phyloP scores from a whole-genome alignment of 495 filamentous ascomycete species.

The Hypoxylon crocopeplum region DNA sequence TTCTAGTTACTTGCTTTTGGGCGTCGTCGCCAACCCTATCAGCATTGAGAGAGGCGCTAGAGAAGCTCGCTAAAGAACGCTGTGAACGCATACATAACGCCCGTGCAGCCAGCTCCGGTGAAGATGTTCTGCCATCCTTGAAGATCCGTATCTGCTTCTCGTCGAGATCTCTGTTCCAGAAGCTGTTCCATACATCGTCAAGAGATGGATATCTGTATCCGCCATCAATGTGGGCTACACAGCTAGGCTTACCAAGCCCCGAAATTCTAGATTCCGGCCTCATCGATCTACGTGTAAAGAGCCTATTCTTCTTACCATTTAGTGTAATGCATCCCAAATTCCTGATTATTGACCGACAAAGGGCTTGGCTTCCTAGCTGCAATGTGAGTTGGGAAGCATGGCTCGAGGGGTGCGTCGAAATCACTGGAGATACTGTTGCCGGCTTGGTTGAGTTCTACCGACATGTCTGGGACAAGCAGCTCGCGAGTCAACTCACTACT shows the following conservation, averaged over 20 bases:
- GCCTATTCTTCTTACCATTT: constrained; percentile 74
- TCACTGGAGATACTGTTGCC: constrained; percentile 61
- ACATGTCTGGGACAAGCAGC: constrained; percentile 57
- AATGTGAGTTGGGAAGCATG: constrained; percentile 81
- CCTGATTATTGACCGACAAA: constrained; percentile 68
- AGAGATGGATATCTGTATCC: constrained; percentile 63
- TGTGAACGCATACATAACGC: constrained; percentile 36
- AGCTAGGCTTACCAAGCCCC: constrained; percentile 64
- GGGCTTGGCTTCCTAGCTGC: constrained; percentile 68
- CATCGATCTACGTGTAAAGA: constrained; percentile 70
- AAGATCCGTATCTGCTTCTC: constrained; percentile 69
- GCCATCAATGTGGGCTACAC: constrained; percentile 58
- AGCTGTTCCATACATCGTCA: constrained; percentile 68
- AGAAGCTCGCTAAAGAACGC: constrained; percentile 54
- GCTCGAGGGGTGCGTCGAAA: constrained; percentile 72
- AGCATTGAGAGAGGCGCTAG: constrained; percentile 56
- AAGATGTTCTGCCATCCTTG: constrained; percentile 37
- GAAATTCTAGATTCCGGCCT: constrained; percentile 55
- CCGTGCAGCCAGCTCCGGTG: constrained; percentile 11
- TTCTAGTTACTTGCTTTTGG: constrained; percentile 83
- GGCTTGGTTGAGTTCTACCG: constrained; percentile 66
- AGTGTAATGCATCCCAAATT: constrained; percentile 82
- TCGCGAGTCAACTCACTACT: constrained; percentile 30
- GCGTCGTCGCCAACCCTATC: constrained; percentile 61
- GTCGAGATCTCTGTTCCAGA: constrained; percentile 69